Conservation (phyloP, 371 early-diverging fungal genomes). For the Mortierella sp. region DNA sequence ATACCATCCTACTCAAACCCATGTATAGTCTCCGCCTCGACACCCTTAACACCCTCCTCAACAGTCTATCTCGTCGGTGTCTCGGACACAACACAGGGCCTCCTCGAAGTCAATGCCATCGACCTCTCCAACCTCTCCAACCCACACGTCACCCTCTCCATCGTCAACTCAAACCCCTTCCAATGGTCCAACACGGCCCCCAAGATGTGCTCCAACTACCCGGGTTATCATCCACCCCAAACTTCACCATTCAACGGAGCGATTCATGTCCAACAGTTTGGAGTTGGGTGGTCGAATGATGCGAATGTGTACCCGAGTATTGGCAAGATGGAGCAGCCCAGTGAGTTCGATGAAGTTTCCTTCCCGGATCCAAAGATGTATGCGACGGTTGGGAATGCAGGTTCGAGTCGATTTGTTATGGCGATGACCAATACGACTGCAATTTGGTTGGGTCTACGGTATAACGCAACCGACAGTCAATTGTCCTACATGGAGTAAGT, state of each 20-base stretch:
- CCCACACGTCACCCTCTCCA: not conserved
- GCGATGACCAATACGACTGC: not conserved
- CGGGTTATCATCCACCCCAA: not conserved
- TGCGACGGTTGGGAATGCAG: not conserved
- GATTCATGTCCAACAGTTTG: conserved; percentile 8
- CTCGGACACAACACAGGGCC: not conserved
- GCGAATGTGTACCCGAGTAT: not conserved
- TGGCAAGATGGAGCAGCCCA: not conserved
- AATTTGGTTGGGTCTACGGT: not conserved
- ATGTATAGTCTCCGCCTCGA: not conserved
- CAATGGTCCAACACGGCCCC: conserved; percentile 3
- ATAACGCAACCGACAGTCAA: not conserved
- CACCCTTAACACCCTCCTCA: not conserved
- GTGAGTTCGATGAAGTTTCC: not conserved
- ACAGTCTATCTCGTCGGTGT: not conserved
- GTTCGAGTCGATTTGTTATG: not conserved
- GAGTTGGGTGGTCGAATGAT: not conserved
- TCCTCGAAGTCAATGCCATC: conserved; percentile 5
- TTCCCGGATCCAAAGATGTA: not conserved
- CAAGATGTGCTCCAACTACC: not conserved
- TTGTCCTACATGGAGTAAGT: too few relatives aligned
- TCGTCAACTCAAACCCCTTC: not conserved
- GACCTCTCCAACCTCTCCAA: not conserved
- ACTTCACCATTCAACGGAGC: not conserved
- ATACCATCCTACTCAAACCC: not conserved